Percentiles rank a stretch among this genome's conserved stretches.
Conservation (phyloP, 78 protist species). For the Dictyostelium capitatum region DNA sequence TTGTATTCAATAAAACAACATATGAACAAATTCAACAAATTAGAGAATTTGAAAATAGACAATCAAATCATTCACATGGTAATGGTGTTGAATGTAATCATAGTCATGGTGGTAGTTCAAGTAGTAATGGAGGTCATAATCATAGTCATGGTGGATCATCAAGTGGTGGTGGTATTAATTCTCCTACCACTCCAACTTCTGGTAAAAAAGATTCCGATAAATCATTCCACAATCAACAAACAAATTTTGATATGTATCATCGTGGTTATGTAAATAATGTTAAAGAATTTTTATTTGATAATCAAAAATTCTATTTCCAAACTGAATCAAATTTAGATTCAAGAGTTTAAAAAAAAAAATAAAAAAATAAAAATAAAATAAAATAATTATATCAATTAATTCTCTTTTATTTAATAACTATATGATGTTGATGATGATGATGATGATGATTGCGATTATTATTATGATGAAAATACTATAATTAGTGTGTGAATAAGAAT, state of each 20-base stretch:
- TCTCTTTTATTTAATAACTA: no score
- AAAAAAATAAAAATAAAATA: no score
- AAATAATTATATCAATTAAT: no score
- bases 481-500: background rate
- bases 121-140: constrained; percentile 9
- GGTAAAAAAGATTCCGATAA: background rate
- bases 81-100: constrained; percentile 12
- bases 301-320: constrained; percentile 26
- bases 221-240: constrained; percentile 6
- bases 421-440: no score
- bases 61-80: constrained; percentile 8
- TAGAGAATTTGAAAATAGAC: constrained; percentile 19
- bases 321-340: background rate
- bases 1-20: constrained; percentile 57
- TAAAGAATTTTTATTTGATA: constrained; percentile 53
- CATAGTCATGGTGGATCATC: background rate
- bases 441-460: no score
- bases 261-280: constrained; percentile 53
- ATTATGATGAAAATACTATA: no score
- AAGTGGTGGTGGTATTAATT: background rate
- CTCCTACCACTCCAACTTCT: background rate
- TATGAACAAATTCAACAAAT: constrained; percentile 52
- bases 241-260: constrained; percentile 24
- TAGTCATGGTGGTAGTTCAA: background rate
- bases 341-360: background rate